phyloP scores from a whole-genome alignment of 1,284 basidiomycete species.

The Ganoderma resinaceum region DNA sequence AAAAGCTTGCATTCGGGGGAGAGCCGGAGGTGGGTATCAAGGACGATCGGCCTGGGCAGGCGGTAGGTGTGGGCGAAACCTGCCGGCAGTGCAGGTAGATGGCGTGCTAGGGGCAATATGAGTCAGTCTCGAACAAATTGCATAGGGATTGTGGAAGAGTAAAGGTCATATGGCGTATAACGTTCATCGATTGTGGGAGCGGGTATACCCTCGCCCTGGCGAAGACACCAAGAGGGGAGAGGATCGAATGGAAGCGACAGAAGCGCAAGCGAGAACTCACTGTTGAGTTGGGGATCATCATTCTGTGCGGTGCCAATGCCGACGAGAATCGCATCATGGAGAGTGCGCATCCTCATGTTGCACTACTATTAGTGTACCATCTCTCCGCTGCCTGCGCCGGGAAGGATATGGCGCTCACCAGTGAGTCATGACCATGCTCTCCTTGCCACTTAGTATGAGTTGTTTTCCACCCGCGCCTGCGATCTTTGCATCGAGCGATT shows the following conservation, averaged over 20 bases:
- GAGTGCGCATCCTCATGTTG: constrained; percentile 73
- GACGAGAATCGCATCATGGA: constrained; percentile 93
- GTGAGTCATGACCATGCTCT: constrained; percentile 96
- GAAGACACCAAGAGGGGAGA: neutral
- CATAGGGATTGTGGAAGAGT: neutral
- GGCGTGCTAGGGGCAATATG: constrained; percentile 50
- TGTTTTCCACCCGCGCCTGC: constrained; percentile 80
- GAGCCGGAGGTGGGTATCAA: constrained; percentile 81
- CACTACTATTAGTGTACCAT: neutral
- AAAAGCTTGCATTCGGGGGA: constrained; percentile 78
- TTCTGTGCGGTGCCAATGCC: constrained; percentile 91
- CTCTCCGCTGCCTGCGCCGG: neutral
- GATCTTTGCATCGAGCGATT: constrained; percentile 94
- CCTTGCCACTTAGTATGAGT: constrained; percentile 83
- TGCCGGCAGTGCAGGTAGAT: constrained; percentile 55
- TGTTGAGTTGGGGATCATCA: constrained; percentile 93
- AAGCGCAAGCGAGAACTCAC: constrained; percentile 53
- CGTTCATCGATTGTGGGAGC: neutral
- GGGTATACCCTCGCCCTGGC: neutral
- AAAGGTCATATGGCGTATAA: neutral
- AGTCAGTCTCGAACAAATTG: neutral
- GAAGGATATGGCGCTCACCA: constrained; percentile 57
- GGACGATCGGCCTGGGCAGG: constrained; percentile 84
- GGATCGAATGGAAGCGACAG: neutral
- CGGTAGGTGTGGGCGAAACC: constrained; percentile 46